phyloP scores from a whole-genome alignment of 148 eudicot genomes.

The Rheum nobile region DNA sequence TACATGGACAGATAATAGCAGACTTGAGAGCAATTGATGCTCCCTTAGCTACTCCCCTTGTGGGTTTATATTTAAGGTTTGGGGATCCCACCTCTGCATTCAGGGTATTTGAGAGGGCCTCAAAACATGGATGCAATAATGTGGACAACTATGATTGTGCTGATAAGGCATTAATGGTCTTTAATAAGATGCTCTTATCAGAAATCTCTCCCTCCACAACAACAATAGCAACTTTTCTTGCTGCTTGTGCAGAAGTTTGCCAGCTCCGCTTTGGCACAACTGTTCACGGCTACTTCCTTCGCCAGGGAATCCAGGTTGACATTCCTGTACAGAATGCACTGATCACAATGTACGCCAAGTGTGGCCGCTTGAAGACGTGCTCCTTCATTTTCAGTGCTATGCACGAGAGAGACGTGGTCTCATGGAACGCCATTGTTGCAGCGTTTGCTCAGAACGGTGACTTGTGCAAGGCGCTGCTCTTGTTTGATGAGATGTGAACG shows the following conservation, averaged over 20 bases:
- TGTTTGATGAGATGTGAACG: too few species aligned
- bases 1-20: constrained; percentile 47
- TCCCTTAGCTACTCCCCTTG: constrained; percentile 49
- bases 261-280: constrained; percentile 40
- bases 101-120: constrained; percentile 33
- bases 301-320: constrained; percentile 34
- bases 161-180: too few species aligned
- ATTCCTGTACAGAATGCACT: constrained; percentile 57
- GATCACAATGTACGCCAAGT: constrained; percentile 66
- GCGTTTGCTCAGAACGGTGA: constrained; percentile 63
- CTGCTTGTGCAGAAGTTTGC: constrained; percentile 63
- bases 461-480: constrained; percentile 34
- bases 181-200: too few species aligned
- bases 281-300: constrained; percentile 51
- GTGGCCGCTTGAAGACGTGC: constrained; percentile 39
- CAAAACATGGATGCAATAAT: constrained; percentile 51
- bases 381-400: constrained; percentile 39
- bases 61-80: too few species aligned
- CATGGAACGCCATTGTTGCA: too few species aligned
- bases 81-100: constrained; percentile 35
- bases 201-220: constrained; percentile 40
- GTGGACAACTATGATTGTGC: constrained; percentile 76
- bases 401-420: too few species aligned
- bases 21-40: constrained; percentile 35
- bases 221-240: constrained; percentile 52